Conservation (phyloP, 805 yeast genomes). For the Starmerella bombicola region DNA sequence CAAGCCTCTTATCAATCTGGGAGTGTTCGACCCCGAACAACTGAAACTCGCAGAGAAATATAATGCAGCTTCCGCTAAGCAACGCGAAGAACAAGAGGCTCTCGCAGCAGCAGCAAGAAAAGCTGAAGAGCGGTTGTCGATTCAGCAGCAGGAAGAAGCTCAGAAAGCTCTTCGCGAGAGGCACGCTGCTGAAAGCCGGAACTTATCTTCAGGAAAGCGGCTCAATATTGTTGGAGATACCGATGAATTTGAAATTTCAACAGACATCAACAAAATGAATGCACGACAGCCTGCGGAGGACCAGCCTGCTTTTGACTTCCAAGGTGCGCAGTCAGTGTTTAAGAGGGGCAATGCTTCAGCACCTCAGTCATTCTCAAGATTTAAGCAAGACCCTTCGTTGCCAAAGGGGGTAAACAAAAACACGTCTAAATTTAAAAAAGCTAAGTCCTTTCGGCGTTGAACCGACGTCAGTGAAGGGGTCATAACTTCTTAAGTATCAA, state of each 20-base stretch:
- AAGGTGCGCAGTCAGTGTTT: constrained; percentile 21
- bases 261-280: not conserved
- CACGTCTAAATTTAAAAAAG: constrained; percentile 15
- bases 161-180: not conserved
- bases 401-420: constrained; percentile 13
- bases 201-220: constrained; percentile 4
- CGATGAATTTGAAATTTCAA: constrained; percentile 16
- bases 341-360: constrained; percentile 1
- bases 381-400: constrained; percentile 1
- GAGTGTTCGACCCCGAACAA: constrained; percentile 5
- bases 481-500: too few relatives aligned
- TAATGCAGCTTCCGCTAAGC: constrained; percentile 1
- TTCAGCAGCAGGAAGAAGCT: not conserved
- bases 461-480: too few relatives aligned
- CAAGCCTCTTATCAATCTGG: not conserved
- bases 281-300: constrained; percentile 2
- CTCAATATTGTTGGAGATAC: constrained; percentile 17
- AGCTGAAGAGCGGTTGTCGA: not conserved
- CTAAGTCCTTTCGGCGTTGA: constrained; percentile 12
- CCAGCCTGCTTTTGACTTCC: constrained; percentile 25
- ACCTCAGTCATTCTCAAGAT: constrained; percentile 2
- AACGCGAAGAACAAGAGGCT: not conserved
- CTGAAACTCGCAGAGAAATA: constrained; percentile 3
- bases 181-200: too few relatives aligned
- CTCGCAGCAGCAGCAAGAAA: not conserved